A percentile compares a stretch with the other conserved stretches of the same genome.
phyloP scores from a whole-genome alignment of 1,139 yeast species.

The Blastobotrys persicus region DNA sequence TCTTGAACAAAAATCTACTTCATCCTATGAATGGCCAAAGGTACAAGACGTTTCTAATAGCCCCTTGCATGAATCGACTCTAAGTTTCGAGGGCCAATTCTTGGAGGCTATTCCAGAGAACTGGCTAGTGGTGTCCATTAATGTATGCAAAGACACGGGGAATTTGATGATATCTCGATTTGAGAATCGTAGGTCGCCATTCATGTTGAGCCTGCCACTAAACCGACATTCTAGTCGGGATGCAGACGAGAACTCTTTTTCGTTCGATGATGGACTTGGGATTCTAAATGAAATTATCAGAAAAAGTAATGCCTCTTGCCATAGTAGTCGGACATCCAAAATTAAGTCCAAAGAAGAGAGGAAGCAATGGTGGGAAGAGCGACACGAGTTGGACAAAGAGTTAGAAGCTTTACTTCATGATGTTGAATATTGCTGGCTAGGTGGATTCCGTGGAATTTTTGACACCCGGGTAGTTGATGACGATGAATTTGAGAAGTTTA shows the following conservation, averaged over 20 bases:
- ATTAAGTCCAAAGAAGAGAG: constrained; percentile 62
- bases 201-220: constrained; percentile 60
- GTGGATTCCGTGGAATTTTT: constrained; percentile 73
- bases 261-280: constrained; percentile 48
- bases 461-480: constrained; percentile 21
- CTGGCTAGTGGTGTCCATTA: constrained; percentile 65
- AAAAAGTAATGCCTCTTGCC: constrained; percentile 61
- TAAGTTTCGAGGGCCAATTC: constrained; percentile 14
- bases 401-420: constrained; percentile 53
- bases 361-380: constrained; percentile 71
- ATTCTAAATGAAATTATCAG: constrained; percentile 53
- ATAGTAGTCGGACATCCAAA: constrained; percentile 29
- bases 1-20: constrained; percentile 8
- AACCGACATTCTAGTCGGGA: constrained; percentile 51
- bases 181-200: constrained; percentile 41
- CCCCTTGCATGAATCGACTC: neutral
- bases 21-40: constrained; percentile 16
- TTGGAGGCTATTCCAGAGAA: constrained; percentile 41
- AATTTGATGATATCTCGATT: constrained; percentile 55
- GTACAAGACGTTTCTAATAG: constrained; percentile 8
- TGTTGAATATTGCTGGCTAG: constrained; percentile 71
- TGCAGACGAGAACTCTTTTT: constrained; percentile 42
- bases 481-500: constrained; percentile 39
- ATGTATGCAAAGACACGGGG: constrained; percentile 57
- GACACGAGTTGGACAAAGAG: constrained; percentile 60